Evolutionary conservation across 2,329 filamentous ascomycete genomes (phyloP), one percentile per base, ranked within the genome.

Genomic region (Pseudophaeomoniella oleicola): DNA sequence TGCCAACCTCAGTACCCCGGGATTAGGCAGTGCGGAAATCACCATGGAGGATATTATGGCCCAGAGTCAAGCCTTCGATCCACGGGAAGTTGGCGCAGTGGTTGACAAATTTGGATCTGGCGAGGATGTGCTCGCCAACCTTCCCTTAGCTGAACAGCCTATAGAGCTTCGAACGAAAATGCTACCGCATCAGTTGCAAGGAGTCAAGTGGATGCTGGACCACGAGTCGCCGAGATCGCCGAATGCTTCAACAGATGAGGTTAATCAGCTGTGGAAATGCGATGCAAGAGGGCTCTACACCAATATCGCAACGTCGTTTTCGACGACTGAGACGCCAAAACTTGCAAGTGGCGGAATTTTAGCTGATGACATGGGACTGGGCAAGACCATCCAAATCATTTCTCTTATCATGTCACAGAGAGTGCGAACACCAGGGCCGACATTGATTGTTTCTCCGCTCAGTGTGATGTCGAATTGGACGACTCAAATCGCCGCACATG

Each of bases 401-500:
- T 81, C 82, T 37, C 60, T 92, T 22, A 78, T 94, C 38, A 59
- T 87, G 44, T 63, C 71, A 2, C 72, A 76, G 39, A 45, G 55
- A 1, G 34, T 42, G 27, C 44, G 41, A 34, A 46, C 35, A 15
- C 40, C 39, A 13, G 42, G 51, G 13, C 57, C 57, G 2, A 92
- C 84, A 0, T 66, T 94, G 15, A 87, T 94, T 37, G 66, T 93
- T 37, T 77, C 82, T 0, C 86, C 86, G 0, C 71, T 92, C 4
- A 79, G 78, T 36, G 84, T 93, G 14, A 87, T 93, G 81, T 86
- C 79, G 50, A 93, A 93, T 47, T 94, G 86, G 86, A 75, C 73
- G 46, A 75, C 79, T 37, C 85, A 93, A 55, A 81, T 88, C 37
- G 64, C 72, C 42, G 67, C 71, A 27, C 86, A 94, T 49, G 70